phyloP scores from a whole-genome alignment of 139 green algal genomes.

The Chlamydomonas urium region DNA sequence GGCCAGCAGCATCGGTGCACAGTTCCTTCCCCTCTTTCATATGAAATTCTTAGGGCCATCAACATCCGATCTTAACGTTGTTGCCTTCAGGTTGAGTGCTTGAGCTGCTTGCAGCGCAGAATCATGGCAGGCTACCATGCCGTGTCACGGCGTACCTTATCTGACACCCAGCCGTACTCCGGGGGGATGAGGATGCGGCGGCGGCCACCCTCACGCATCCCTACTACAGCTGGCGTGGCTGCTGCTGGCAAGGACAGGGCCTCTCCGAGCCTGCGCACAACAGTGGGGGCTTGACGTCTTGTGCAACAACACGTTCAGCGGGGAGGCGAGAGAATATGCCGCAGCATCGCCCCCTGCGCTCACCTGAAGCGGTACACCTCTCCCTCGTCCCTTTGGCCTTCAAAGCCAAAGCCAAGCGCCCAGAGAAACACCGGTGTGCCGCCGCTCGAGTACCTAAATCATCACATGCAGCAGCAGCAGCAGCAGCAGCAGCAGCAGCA shows the following conservation, averaged over 20 bases:
- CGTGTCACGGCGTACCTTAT: conserved; percentile 25
- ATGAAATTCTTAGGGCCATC: background rate
- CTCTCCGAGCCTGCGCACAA: conserved; percentile 43
- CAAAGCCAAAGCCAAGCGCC: conserved; percentile 53
- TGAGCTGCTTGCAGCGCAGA: no score
- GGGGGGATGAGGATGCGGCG: conserved; percentile 59
- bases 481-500: no score
- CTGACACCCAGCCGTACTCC: conserved; percentile 41
- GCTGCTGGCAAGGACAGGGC: conserved; percentile 41
- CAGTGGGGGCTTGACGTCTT: background rate
- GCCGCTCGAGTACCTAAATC: conserved; percentile 59
- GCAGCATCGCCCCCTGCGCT: background rate
- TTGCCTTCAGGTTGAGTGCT: background rate
- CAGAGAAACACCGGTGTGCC: conserved; percentile 70
- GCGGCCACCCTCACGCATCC: conserved; percentile 57
- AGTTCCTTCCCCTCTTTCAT: background rate
- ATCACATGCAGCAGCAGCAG: no score
- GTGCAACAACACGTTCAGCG: background rate
- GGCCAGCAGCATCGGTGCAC: background rate
- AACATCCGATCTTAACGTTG: background rate
- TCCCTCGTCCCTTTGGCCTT: conserved; percentile 36
- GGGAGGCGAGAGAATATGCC: background rate
- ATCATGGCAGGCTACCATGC: background rate
- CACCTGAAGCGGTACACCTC: conserved; percentile 16
- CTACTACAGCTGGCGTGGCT: conserved; percentile 43